Evolutionary conservation across 495 filamentous ascomycete genomes (phyloP).

Genomic region (Tuber aestivum): DNA sequence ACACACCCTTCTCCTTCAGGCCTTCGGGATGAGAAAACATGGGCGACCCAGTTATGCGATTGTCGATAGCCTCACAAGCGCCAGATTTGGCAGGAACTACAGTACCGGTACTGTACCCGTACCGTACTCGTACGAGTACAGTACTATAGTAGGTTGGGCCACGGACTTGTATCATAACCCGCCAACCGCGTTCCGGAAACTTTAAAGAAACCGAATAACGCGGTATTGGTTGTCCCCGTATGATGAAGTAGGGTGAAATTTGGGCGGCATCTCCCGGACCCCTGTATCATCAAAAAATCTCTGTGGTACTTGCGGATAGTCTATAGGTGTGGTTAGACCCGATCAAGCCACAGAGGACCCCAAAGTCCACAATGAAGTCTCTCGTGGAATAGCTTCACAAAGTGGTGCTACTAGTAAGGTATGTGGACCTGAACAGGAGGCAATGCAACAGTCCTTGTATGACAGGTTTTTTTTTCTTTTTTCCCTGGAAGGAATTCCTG

Average conservation of each 20-base stretch:
- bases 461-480: neutral
- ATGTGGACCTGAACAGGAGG: neutral
- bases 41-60: too few species aligned
- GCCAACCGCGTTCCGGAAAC: too few species aligned
- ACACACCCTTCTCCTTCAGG: too few species aligned
- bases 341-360: neutral
- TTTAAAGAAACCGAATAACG: too few species aligned
- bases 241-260: neutral
- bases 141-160: too few species aligned
- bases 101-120: too few species aligned
- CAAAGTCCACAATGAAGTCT: neutral
- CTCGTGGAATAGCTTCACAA: neutral
- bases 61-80: too few species aligned
- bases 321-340: neutral
- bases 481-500: too few species aligned
- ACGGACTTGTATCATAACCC: too few species aligned
- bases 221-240: neutral
- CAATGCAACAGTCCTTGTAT: neutral
- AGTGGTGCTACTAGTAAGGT: neutral
- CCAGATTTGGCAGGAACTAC: too few species aligned
- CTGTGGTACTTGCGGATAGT: neutral
- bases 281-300: neutral
- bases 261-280: neutral
- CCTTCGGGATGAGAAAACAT: too few species aligned
- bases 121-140: too few species aligned